Evolutionary conservation across 192 early-diverging fungal genomes (phyloP), one percentile per base, ranked within the genome.

Genomic region (Backusella luteola): DNA sequence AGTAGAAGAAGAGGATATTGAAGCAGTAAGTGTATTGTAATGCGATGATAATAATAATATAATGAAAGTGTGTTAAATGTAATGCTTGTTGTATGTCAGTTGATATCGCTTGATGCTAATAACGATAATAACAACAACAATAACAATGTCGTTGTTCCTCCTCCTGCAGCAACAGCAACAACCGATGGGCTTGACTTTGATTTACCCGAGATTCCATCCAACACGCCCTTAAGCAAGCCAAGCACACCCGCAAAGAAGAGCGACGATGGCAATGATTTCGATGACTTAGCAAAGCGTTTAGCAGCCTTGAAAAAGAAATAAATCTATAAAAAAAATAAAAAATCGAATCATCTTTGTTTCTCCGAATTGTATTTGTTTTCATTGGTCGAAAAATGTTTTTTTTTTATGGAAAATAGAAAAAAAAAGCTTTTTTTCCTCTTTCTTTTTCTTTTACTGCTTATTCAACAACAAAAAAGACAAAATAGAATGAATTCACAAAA

Each of bases 241-340:
- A 75, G 39, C 34, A 63, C 75, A 17, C 21, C 21, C 1, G 6
- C 52, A 63, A 26, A 8, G 3, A 63, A 26, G 3, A 63, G 3
- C 3, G 41, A 26, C 49, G 71, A 73, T 73, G 26, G n/a, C 17
- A 77, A 77, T 38, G 74, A 75, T 19, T 88, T 95, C 79, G 95
- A 95, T 66, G 92, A 92, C 35, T 79, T 96, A 34, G 86, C 91
- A 23, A 91, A 83, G 75, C 84, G 94, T 19, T 93, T 96, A 69
- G 91, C 94, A 39, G 92, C 93, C 2, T 84, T 96, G 42, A 93
- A 93, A 75, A 79, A 79, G 44, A 79, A 76, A 66, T 85, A 84
- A 29, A 32, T 32, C 32, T 32, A 3, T 2, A 23, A 23, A 26
- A 59, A 19, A 59, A 8, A 53, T 9, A 52, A 59, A 59, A 21